These are phyloP conservation scores for Podospora conica DNA, from an alignment of 495 filamentous ascomycete species.

Conservation along the genomic window DNA sequence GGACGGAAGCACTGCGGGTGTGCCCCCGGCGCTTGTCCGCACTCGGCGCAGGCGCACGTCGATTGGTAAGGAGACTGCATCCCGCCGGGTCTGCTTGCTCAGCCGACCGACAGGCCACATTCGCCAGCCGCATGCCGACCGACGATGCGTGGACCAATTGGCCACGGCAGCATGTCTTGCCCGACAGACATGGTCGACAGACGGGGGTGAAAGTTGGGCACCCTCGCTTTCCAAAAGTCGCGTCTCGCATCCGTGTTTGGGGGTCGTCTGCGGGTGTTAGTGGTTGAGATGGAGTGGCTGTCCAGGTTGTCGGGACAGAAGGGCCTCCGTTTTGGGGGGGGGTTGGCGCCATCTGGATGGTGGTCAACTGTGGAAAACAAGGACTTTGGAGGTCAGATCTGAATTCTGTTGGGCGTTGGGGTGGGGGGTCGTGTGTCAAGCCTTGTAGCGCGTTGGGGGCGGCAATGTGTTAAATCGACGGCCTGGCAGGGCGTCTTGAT, in stretches of 20 bases:
- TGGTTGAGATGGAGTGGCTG: neutral
- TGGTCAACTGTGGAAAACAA: neutral
- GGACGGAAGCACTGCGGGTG: conserved; percentile 6
- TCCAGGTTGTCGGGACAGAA: neutral
- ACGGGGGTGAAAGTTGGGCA: neutral
- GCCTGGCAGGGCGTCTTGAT: too few species aligned
- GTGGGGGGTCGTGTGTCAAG: too few species aligned
- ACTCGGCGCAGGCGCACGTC: neutral
- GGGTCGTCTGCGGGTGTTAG: neutral
- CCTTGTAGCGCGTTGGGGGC: too few species aligned
- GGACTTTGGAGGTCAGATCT: neutral
- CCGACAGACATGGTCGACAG: conserved; percentile 2
- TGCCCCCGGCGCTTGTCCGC: neutral
- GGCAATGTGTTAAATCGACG: too few species aligned
- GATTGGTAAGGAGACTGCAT: conserved; percentile 13
- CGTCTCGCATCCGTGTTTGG: neutral
- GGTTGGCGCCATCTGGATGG: too few species aligned
- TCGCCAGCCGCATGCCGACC: neutral
- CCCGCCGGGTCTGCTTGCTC: conserved; percentile 9
- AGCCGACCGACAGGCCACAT: neutral
- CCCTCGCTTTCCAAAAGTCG: neutral
- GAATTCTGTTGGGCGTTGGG: neutral
- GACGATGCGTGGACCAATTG: conserved; percentile 9
- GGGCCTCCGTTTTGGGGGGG: neutral
- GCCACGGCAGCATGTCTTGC: neutral